A percentile compares a stretch with the other conserved stretches of the same genome.
Evolutionary conservation across 2,329 filamentous ascomycete species (phyloP).

Genomic region (Ambrosiella beaveri): DNA sequence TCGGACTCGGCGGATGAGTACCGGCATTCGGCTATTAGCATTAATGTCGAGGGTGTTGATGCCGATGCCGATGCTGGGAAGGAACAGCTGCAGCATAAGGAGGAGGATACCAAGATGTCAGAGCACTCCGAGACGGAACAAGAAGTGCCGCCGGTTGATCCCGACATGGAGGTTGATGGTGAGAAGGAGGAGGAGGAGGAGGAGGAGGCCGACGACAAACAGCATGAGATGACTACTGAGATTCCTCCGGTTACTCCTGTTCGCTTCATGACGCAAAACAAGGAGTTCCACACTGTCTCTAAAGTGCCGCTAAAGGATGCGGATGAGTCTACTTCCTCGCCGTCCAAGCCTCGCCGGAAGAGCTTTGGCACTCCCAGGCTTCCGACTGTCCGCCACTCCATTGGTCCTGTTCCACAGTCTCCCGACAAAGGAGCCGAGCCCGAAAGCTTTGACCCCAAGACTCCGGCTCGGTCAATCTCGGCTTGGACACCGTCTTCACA

Average conservation of each 20-base stretch:
- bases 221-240: constrained; percentile 13
- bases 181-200: neutral
- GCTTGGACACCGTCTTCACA: constrained; percentile 17
- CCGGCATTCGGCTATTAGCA: neutral
- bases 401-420: constrained; percentile 13
- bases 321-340: constrained; percentile 36
- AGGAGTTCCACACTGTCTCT: constrained; percentile 49
- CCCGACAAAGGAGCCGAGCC: constrained; percentile 13
- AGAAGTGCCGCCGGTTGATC: constrained; percentile 24
- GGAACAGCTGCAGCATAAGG: neutral
- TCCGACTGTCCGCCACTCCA: constrained; percentile 9
- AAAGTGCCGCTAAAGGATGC: constrained; percentile 60
- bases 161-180: constrained; percentile 17
- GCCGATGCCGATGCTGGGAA: neutral
- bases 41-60: constrained; percentile 1
- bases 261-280: constrained; percentile 25
- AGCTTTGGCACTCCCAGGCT: constrained; percentile 11
- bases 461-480: constrained; percentile 25
- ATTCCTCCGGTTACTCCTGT: constrained; percentile 38
- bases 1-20: neutral
- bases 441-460: constrained; percentile 14
- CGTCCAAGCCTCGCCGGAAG: constrained; percentile 27
- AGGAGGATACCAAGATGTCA: constrained; percentile 20
- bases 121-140: constrained; percentile 13
- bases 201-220: neutral